Conservation (phyloP, 2,329 filamentous ascomycete genomes). For the Xylaria sp. region DNA sequence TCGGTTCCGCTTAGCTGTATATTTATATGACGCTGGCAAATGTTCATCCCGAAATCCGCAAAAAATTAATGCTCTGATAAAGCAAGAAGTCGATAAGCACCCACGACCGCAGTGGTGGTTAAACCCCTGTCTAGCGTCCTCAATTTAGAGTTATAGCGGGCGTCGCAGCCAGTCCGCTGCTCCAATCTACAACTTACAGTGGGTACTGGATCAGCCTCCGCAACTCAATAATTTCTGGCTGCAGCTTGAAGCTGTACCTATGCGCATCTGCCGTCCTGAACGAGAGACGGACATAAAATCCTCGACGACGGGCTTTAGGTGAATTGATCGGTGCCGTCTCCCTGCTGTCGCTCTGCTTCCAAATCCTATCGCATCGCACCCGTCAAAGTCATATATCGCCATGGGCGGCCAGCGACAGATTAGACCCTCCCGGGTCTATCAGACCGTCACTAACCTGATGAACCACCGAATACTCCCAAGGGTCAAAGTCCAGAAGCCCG, state of each 20-base stretch:
- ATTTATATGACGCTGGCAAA: not conserved
- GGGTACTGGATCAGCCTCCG: slow-evolving; percentile 27
- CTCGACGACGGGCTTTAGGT: not conserved
- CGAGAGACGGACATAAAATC: not conserved
- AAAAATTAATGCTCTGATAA: slow-evolving; percentile 19
- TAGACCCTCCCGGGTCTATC: slow-evolving; percentile 55
- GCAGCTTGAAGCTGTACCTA: not conserved
- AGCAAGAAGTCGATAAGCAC: slow-evolving; percentile 6
- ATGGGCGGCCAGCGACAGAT: slow-evolving; percentile 51
- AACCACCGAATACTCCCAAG: slow-evolving; percentile 48
- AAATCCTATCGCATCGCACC: not conserved
- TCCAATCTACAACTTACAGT: slow-evolving; percentile 29
- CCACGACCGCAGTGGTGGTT: slow-evolving; percentile 11
- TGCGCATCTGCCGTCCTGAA: not conserved
- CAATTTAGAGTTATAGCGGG: not conserved
- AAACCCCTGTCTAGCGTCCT: slow-evolving; percentile 20
- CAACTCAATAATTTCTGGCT: slow-evolving; percentile 29
- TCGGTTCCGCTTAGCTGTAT: not conserved
- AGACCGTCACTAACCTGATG: slow-evolving; percentile 53
- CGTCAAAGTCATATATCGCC: slow-evolving; percentile 20
- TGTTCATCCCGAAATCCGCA: not conserved
- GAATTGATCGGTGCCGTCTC: not conserved
- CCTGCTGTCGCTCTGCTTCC: not conserved
- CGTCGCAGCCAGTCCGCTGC: slow-evolving; percentile 20
- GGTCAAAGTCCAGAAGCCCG: slow-evolving; percentile 49